Evolutionary conservation across 2,329 filamentous ascomycete species (phyloP).

Genomic region (Xylaria sp.): DNA sequence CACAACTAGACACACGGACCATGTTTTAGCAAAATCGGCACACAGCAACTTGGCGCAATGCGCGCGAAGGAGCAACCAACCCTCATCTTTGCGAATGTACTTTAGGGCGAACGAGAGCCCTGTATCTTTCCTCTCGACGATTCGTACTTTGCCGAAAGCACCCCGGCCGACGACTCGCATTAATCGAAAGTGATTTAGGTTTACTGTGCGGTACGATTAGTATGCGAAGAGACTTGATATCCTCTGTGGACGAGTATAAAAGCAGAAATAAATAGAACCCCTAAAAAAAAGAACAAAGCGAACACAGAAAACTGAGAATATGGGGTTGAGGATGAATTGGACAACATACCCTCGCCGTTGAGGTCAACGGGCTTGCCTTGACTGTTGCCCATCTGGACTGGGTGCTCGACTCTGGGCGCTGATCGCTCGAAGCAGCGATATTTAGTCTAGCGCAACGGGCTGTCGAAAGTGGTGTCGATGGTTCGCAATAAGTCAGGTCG

Average conservation of each 20-base stretch:
- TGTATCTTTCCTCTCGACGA: constrained; percentile 97
- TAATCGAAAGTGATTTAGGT: constrained; percentile 96
- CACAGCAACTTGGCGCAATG: constrained; percentile 17
- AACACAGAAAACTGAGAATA: neutral
- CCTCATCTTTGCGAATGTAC: constrained; percentile 99
- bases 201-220: constrained; percentile 67
- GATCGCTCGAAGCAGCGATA: constrained; percentile 14
- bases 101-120: constrained; percentile 94
- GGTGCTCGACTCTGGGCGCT: constrained; percentile 28
- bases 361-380: constrained; percentile 93
- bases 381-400: constrained; percentile 82
- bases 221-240: constrained; percentile 1
- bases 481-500: constrained; percentile 26
- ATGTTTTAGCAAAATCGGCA: constrained; percentile 34
- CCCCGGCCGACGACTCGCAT: constrained; percentile 96
- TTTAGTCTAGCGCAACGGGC: constrained; percentile 15
- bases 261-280: too few species aligned
- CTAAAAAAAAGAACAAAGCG: neutral
- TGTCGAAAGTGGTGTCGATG: constrained; percentile 16
- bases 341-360: constrained; percentile 84
- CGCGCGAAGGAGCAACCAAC: constrained; percentile 58
- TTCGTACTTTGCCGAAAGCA: constrained; percentile 98
- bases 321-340: constrained; percentile 3
- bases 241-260: neutral
- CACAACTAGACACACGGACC: constrained; percentile 72